phyloP scores from a whole-genome alignment of 495 filamentous ascomycete species.

The Haplographium delicatum region DNA sequence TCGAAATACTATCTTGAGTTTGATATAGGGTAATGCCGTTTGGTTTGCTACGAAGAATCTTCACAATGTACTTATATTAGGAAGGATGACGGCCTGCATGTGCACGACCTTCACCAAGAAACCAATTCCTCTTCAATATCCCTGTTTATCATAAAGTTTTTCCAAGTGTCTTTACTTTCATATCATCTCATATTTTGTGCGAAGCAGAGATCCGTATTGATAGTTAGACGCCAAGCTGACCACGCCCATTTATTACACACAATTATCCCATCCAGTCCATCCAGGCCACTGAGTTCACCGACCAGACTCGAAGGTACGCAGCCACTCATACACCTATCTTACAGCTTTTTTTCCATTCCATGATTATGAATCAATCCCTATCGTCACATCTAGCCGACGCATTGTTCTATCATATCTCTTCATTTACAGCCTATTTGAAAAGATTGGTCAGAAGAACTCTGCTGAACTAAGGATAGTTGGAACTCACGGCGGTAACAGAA shows the following conservation, averaged over 20 bases:
- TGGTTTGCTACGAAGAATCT: not conserved
- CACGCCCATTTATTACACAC: conserved; percentile 12
- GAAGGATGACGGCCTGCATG: conserved; percentile 12
- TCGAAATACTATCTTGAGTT: too few species aligned
- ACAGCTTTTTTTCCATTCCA: not conserved
- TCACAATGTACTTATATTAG: conserved; percentile 8
- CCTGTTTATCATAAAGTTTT: not conserved
- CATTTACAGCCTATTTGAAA: conserved; percentile 14
- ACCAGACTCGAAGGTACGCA: not conserved
- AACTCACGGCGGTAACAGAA: conserved; percentile 67
- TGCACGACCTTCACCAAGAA: conserved; percentile 11
- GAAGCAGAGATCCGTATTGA: conserved; percentile 24
- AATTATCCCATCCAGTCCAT: not conserved
- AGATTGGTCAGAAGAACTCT: too few species aligned
- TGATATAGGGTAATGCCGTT: not conserved
- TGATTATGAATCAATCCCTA: not conserved
- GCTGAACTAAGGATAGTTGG: too few species aligned
- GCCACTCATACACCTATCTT: not conserved
- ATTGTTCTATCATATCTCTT: too few species aligned
- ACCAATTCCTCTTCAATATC: conserved; percentile 4
- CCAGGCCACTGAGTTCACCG: not conserved
- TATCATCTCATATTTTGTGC: not conserved
- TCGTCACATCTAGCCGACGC: not conserved
- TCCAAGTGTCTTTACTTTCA: not conserved
- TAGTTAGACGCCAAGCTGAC: conserved; percentile 18